phyloP scores from a whole-genome alignment of 345 rosid species.

The Excoecaria agallocha region DNA sequence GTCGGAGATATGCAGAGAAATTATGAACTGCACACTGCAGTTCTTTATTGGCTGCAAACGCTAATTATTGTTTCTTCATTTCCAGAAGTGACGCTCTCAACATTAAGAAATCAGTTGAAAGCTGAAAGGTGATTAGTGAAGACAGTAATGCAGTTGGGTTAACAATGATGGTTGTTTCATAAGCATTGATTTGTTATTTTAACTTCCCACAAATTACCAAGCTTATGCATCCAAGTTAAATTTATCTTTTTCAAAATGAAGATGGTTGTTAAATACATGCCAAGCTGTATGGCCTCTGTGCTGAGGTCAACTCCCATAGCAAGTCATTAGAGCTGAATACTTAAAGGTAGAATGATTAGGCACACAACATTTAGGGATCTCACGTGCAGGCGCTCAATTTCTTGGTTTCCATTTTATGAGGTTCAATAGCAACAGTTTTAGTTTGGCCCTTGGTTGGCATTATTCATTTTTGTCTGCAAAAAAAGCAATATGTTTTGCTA shows the following conservation, averaged over 20 bases:
- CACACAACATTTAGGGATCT: background rate
- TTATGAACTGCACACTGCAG: background rate
- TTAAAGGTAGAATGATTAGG: background rate
- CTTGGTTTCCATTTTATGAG: background rate
- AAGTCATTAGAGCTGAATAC: background rate
- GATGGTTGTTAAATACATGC: background rate
- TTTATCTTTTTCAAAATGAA: background rate
- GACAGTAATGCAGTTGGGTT: background rate
- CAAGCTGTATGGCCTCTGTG: constrained; percentile 1
- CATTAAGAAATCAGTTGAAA: background rate
- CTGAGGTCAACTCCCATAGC: background rate
- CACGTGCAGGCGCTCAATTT: background rate
- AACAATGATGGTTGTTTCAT: background rate
- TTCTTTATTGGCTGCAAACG: background rate
- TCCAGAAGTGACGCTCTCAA: background rate
- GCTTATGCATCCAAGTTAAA: background rate
- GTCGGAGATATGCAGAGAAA: background rate
- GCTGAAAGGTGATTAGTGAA: background rate
- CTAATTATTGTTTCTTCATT: background rate
- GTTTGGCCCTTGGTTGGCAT: background rate
- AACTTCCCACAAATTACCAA: background rate
- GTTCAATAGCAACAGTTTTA: background rate
- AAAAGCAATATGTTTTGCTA: background rate
- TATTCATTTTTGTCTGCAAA: background rate
- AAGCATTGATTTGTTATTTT: background rate